phyloP scores from a whole-genome alignment of 2,329 filamentous ascomycete species.

The Aspergillus quadrilineatus region DNA sequence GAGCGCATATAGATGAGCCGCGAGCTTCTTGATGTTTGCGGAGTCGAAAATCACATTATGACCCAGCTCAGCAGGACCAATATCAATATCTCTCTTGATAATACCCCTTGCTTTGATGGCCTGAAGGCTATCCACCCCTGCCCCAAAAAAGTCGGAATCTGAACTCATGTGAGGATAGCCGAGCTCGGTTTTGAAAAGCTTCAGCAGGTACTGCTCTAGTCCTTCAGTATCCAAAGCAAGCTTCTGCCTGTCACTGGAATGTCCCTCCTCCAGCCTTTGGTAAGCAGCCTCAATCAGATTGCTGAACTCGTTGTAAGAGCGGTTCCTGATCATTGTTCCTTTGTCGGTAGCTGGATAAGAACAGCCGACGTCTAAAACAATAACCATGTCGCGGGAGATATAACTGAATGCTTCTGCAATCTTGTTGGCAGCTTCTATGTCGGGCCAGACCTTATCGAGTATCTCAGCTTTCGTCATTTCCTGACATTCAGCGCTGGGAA shows the following conservation, averaged over 20 bases:
- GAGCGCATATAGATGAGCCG: slow-evolving; percentile 47
- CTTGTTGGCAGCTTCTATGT: slow-evolving; percentile 39
- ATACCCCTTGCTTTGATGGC: slow-evolving; percentile 56
- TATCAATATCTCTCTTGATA: slow-evolving; percentile 53
- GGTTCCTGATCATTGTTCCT: slow-evolving; percentile 55
- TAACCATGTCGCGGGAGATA: slow-evolving; percentile 45
- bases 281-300: slow-evolving; percentile 51
- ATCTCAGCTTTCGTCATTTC: slow-evolving; percentile 47
- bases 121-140: slow-evolving; percentile 60
- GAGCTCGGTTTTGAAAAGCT: slow-evolving; percentile 23
- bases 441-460: slow-evolving; percentile 42
- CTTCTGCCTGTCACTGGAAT: slow-evolving; percentile 22
- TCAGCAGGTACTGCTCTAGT: slow-evolving; percentile 47
- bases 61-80: slow-evolving; percentile 48
- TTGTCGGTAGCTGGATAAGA: slow-evolving; percentile 57
- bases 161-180: slow-evolving; percentile 22
- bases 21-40: slow-evolving; percentile 50
- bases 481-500: slow-evolving; percentile 48
- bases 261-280: slow-evolving; percentile 42
- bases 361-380: slow-evolving; percentile 39
- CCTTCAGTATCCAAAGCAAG: not conserved
- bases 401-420: slow-evolving; percentile 31
- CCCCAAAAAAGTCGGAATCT: slow-evolving; percentile 59
- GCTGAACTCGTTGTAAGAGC: slow-evolving; percentile 51
- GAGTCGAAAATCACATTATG: slow-evolving; percentile 63